Evolutionary conservation across 495 filamentous ascomycete species (phyloP).

Genomic region (Aspergillus indologenus): DNA sequence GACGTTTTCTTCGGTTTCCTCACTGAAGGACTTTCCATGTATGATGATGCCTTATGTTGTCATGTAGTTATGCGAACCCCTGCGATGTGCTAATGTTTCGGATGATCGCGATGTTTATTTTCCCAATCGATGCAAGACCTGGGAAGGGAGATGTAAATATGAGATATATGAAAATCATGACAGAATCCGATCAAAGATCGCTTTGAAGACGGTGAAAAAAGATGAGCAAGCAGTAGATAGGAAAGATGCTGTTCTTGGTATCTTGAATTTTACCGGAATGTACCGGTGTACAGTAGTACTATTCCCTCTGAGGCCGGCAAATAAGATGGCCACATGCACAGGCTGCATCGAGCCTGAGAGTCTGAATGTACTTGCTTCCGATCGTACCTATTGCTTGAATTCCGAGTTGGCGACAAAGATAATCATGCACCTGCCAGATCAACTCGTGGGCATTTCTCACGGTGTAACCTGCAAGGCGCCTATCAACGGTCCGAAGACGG

Average conservation of each 20-base stretch:
- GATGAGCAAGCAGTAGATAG: not conserved
- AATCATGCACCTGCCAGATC: slow-evolving; percentile 18
- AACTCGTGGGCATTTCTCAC: slow-evolving; percentile 18
- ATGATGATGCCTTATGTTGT: slow-evolving; percentile 31
- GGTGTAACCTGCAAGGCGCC: slow-evolving; percentile 14
- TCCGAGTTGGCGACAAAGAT: slow-evolving; percentile 1
- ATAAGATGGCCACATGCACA: too few species aligned
- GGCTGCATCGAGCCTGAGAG: too few species aligned
- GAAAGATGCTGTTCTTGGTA: not conserved
- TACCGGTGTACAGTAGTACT: not conserved
- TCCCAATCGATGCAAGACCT: not conserved
- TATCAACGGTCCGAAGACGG: slow-evolving; percentile 1
- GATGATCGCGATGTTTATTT: slow-evolving; percentile 1
- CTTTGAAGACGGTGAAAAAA: not conserved
- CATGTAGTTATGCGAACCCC: slow-evolving; percentile 16
- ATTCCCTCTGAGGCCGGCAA: not conserved
- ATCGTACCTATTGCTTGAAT: not conserved
- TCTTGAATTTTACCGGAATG: not conserved
- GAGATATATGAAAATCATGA: slow-evolving; percentile 9
- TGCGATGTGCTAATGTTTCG: slow-evolving; percentile 8
- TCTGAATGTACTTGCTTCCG: not conserved
- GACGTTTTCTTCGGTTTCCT: slow-evolving; percentile 3
- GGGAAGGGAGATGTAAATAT: slow-evolving; percentile 33
- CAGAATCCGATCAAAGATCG: slow-evolving; percentile 1
- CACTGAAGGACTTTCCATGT: slow-evolving; percentile 24